phyloP scores from a whole-genome alignment of 108 stramenopile species.

The Conticribra guillardii region DNA sequence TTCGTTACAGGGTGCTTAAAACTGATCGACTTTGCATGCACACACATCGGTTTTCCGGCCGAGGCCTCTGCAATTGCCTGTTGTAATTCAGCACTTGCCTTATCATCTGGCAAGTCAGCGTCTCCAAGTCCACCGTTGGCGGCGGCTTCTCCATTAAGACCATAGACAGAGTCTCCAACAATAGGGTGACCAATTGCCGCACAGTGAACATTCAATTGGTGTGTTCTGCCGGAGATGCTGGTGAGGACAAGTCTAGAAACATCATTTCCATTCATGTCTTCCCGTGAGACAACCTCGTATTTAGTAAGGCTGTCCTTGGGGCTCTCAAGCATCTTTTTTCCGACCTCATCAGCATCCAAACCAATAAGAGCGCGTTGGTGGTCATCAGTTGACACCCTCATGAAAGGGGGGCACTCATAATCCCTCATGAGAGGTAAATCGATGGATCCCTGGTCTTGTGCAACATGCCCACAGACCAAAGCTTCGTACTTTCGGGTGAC shows the following conservation, averaged over 20 bases:
- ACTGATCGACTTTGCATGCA: conserved; percentile 79
- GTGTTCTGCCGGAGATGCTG: conserved; percentile 82
- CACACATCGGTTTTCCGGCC: conserved; percentile 61
- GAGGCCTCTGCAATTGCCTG: conserved; percentile 45
- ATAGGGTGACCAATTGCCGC: conserved; percentile 91
- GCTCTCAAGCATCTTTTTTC: conserved; percentile 72
- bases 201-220: conserved; percentile 88
- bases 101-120: conserved; percentile 53
- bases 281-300: conserved; percentile 67
- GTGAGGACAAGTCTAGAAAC: conserved; percentile 77
- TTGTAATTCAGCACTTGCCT: conserved; percentile 67
- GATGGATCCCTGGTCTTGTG: conserved; percentile 71
- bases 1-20: conserved; percentile 76
- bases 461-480: conserved; percentile 75
- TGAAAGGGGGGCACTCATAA: conserved; percentile 82
- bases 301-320: conserved; percentile 83
- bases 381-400: conserved; percentile 80
- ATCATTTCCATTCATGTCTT: conserved; percentile 68
- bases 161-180: conserved; percentile 84
- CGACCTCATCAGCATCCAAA: conserved; percentile 61
- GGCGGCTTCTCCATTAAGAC: conserved; percentile 72
- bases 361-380: conserved; percentile 70
- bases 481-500: conserved; percentile 83
- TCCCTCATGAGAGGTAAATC: conserved; percentile 80
- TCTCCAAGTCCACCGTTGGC: conserved; percentile 77